These are phyloP conservation scores for Exidia glandulosa DNA, from an alignment of 768 basidiomycete species.

Conservation along the genomic window DNA sequence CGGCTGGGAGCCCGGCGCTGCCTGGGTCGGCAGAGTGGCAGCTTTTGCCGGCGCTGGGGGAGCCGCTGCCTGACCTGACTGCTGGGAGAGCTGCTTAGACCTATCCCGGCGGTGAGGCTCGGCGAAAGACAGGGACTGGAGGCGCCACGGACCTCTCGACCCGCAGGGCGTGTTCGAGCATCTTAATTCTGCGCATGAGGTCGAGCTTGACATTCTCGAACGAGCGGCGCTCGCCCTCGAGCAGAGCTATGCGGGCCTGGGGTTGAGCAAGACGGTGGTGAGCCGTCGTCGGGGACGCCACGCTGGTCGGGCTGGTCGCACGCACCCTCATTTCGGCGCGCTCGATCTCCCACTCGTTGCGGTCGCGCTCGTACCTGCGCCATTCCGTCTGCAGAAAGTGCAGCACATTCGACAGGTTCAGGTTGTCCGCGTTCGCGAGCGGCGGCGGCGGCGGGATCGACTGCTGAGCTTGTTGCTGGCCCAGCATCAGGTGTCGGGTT, in stretches of 20 bases:
- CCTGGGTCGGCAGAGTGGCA: conserved; percentile 45
- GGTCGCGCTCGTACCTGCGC: conserved; percentile 93
- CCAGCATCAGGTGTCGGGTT: not conserved
- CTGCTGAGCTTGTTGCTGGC: conserved; percentile 1
- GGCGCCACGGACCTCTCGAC: conserved; percentile 75
- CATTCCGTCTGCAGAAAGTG: conserved; percentile 98
- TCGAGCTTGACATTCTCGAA: conserved; percentile 97
- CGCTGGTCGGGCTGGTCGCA: conserved; percentile 14
- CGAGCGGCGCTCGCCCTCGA: conserved; percentile 93
- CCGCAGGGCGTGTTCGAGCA: conserved; percentile 95
- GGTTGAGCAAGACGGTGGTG: not conserved
- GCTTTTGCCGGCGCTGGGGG: conserved; percentile 55
- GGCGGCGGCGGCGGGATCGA: conserved; percentile 45
- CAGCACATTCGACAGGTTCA: conserved; percentile 85
- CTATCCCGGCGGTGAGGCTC: conserved; percentile 26
- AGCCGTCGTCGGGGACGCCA: not conserved
- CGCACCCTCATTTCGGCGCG: conserved; percentile 96
- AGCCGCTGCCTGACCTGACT: conserved; percentile 28
- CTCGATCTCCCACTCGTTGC: conserved; percentile 99
- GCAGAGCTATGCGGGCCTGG: conserved; percentile 90
- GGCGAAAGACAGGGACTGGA: not conserved
- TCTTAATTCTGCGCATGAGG: conserved; percentile 92
- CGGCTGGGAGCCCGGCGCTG: conserved; percentile 41
- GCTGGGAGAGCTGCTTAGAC: conserved; percentile 65
- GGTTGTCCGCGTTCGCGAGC: conserved; percentile 83